phyloP scores from a whole-genome alignment of 352 stramenopile genomes.

The Phytophthora tubulina region DNA sequence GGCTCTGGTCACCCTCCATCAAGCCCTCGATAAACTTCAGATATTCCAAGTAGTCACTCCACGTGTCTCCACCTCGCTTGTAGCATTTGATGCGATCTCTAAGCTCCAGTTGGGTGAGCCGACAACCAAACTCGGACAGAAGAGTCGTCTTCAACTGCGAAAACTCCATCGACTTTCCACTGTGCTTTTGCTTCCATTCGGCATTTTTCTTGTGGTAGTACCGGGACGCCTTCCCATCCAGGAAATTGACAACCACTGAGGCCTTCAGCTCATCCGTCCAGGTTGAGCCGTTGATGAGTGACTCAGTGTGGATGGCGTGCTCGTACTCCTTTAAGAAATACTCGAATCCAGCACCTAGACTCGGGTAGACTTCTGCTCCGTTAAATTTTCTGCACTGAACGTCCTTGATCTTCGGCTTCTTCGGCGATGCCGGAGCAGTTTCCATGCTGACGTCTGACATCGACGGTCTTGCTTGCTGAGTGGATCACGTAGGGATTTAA shows the following conservation, averaged over 20 bases:
- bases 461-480: no score
- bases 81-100: conserved; percentile 3
- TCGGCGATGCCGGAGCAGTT: no score
- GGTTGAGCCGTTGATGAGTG: conserved; percentile 15
- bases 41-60: conserved; percentile 21
- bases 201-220: conserved; percentile 22
- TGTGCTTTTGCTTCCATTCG: conserved; percentile 4
- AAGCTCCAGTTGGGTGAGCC: conserved; percentile 10
- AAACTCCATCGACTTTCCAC: conserved; percentile 5
- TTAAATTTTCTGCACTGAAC: conserved; percentile 7
- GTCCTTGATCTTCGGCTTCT: conserved; percentile 25
- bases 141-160: conserved; percentile 1
- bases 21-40: conserved; percentile 23
- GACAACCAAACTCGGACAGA: conserved; percentile 12
- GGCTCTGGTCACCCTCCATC: conserved; percentile 14
- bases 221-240: conserved; percentile 13
- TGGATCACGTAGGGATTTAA: no score
- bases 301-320: conserved; percentile 11
- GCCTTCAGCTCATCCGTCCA: conserved; percentile 20
- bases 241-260: conserved; percentile 16
- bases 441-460: no score
- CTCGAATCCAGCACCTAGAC: conserved; percentile 12
- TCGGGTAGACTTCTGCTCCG: conserved; percentile 10
- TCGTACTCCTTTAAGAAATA: conserved; percentile 17
- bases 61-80: conserved; percentile 14